These are phyloP conservation scores for Elasticomyces elasticus DNA, from an alignment of 495 filamentous ascomycete genomes.

Conservation along the genomic window DNA sequence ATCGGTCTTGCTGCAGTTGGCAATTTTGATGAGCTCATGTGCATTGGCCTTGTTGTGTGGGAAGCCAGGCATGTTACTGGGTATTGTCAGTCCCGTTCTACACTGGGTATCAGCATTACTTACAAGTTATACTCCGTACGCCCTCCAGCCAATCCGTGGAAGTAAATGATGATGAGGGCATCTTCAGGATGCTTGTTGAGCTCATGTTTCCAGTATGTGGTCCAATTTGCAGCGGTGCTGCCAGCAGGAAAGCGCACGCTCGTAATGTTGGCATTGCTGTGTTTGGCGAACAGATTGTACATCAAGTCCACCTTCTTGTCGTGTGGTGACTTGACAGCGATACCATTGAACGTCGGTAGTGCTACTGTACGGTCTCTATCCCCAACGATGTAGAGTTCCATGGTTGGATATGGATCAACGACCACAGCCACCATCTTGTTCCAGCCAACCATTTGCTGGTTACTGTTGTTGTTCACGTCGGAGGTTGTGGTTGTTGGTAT, in stretches of 20 bases:
- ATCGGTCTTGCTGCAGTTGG: not conserved
- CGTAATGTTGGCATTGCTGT: not conserved
- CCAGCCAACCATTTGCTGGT: not conserved
- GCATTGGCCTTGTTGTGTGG: slow-evolving; percentile 4
- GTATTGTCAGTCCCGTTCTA: not conserved
- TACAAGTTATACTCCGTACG: slow-evolving; percentile 5
- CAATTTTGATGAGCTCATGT: slow-evolving; percentile 1
- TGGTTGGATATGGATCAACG: not conserved
- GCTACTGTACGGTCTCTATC: not conserved
- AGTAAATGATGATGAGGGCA: slow-evolving; percentile 12
- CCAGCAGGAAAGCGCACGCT: not conserved
- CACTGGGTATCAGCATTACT: not conserved
- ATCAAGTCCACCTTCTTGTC: not conserved
- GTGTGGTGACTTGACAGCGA: not conserved
- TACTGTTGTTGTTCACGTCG: too few relatives aligned
- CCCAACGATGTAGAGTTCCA: not conserved
- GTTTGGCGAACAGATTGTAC: not conserved
- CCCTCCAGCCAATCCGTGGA: slow-evolving; percentile 5
- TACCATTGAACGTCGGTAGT: not conserved
- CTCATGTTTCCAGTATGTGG: slow-evolving; percentile 2
- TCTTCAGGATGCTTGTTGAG: not conserved
- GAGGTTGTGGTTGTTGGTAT: too few relatives aligned
- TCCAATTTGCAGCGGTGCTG: not conserved
- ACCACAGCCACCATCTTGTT: not conserved
- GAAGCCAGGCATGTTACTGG: not conserved